A percentile compares a stretch with the other conserved stretches of the same genome.
Conservation (phyloP, 2,329 filamentous ascomycete species). For the Xylaria sp. region DNA sequence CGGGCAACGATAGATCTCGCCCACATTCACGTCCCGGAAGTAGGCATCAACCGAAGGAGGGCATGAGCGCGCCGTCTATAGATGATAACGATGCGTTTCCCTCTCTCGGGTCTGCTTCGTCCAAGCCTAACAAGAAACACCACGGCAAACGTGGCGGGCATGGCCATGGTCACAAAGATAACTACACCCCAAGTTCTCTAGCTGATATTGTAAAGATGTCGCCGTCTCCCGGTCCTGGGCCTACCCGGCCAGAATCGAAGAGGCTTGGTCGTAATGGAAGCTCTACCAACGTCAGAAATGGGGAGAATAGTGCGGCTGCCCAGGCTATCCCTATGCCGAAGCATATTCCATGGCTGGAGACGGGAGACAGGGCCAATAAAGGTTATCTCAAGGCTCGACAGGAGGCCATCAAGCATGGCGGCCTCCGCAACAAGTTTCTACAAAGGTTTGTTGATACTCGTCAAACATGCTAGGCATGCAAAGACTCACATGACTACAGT, state of each 20-base stretch:
- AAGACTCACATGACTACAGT: constrained; percentile 48
- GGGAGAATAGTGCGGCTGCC: constrained; percentile 79
- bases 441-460: constrained; percentile 67
- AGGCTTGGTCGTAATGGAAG: constrained; percentile 66
- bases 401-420: constrained; percentile 96
- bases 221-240: constrained; percentile 73
- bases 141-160: constrained; percentile 90
- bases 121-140: constrained; percentile 84
- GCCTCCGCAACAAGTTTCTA: constrained; percentile 93
- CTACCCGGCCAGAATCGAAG: constrained; percentile 61
- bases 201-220: constrained; percentile 97
- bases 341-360: constrained; percentile 95
- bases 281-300: constrained; percentile 63
- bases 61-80: constrained; percentile 72
- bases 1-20: constrained; percentile 62
- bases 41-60: constrained; percentile 67
- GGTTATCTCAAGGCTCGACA: constrained; percentile 92
- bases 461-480: neutral
- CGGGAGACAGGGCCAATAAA: constrained; percentile 86
- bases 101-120: constrained; percentile 74
- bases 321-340: constrained; percentile 85
- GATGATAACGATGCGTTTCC: constrained; percentile 97
- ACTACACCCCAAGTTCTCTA: constrained; percentile 71
- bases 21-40: constrained; percentile 83
- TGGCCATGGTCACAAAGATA: constrained; percentile 70